phyloP scores from a whole-genome alignment of 2,329 filamentous ascomycete species.

The Ceratocystis albifundus region DNA sequence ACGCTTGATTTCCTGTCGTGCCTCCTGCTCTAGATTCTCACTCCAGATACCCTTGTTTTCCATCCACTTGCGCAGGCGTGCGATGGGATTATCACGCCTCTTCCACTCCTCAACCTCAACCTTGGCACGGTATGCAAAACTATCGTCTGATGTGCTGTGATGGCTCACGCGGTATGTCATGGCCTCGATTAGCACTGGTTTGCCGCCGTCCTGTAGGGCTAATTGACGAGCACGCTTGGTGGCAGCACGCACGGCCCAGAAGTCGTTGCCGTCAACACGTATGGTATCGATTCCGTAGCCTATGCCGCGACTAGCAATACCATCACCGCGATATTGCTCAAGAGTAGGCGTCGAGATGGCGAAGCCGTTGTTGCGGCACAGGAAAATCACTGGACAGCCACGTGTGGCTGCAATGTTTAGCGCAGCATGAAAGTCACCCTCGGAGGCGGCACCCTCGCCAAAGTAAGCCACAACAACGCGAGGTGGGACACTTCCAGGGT shows the following conservation, averaged over 20 bases:
- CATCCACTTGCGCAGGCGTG: conserved; percentile 78
- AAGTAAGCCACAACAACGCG: conserved; percentile 75
- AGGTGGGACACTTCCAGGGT: conserved; percentile 50
- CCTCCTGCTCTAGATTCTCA: conserved; percentile 66
- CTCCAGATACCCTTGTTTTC: conserved; percentile 75
- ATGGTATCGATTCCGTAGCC: conserved; percentile 94
- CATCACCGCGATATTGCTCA: conserved; percentile 84
- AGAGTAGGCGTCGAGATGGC: conserved; percentile 81
- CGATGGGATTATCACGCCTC: conserved; percentile 77
- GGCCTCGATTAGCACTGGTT: conserved; percentile 78
- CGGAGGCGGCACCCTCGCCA: conserved; percentile 78
- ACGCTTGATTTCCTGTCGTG: conserved; percentile 54
- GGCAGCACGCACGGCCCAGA: conserved; percentile 75
- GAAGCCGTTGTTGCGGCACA: conserved; percentile 88
- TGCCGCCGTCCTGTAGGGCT: conserved; percentile 68
- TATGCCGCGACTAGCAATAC: conserved; percentile 73
- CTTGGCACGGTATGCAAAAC: conserved; percentile 84
- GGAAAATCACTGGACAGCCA: conserved; percentile 76
- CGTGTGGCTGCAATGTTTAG: conserved; percentile 84
- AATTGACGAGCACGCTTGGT: conserved; percentile 65
- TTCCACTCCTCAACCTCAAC: conserved; percentile 97
- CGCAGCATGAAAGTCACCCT: conserved; percentile 85
- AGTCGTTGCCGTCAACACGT: conserved; percentile 86
- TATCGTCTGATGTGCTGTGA: conserved; percentile 94
- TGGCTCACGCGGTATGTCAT: conserved; percentile 98